Evolutionary conservation across 1,139 yeast genomes (phyloP).

Genomic region (Hemisphaericaspora lyxosophila): DNA sequence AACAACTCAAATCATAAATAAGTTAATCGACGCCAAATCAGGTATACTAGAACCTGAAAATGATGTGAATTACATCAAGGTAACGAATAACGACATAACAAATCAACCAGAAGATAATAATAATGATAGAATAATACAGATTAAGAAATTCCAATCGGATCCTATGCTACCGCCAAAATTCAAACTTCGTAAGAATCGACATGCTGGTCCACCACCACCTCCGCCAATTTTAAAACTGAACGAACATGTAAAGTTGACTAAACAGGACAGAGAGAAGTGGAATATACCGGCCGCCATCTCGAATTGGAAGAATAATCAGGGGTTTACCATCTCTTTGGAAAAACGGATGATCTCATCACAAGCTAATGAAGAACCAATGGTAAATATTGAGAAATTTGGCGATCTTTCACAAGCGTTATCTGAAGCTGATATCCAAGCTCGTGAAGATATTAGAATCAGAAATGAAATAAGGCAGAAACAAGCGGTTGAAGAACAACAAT

Average conservation of each 20-base stretch:
- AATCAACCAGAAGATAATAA: slow-evolving; percentile 13
- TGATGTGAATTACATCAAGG: slow-evolving; percentile 21
- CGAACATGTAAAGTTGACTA: slow-evolving; percentile 48
- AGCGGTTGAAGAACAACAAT: slow-evolving; percentile 6
- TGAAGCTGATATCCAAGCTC: slow-evolving; percentile 69
- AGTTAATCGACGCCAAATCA: slow-evolving; percentile 20
- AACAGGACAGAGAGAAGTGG: slow-evolving; percentile 82
- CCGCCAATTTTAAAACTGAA: slow-evolving; percentile 40
- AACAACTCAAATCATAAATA: slow-evolving; percentile 27
- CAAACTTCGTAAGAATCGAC: slow-evolving; percentile 71
- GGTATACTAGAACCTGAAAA: slow-evolving; percentile 16
- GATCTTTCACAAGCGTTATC: slow-evolving; percentile 71
- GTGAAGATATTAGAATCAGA: slow-evolving; percentile 65
- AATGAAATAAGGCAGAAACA: slow-evolving; percentile 58
- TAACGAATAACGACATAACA: slow-evolving; percentile 19
- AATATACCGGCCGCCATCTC: slow-evolving; percentile 88
- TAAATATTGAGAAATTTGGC: slow-evolving; percentile 61
- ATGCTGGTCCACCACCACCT: slow-evolving; percentile 67
- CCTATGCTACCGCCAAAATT: slow-evolving; percentile 86
- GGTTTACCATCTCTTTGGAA: slow-evolving; percentile 81
- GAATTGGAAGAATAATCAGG: slow-evolving; percentile 94
- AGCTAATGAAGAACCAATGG: slow-evolving; percentile 29
- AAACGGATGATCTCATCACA: slow-evolving; percentile 67
- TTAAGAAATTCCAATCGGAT: slow-evolving; percentile 54
- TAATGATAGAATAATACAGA: slow-evolving; percentile 27